These are phyloP conservation scores for Kwoniella dendrophila DNA, from an alignment of 768 basidiomycete species.

Conservation along the genomic window DNA sequence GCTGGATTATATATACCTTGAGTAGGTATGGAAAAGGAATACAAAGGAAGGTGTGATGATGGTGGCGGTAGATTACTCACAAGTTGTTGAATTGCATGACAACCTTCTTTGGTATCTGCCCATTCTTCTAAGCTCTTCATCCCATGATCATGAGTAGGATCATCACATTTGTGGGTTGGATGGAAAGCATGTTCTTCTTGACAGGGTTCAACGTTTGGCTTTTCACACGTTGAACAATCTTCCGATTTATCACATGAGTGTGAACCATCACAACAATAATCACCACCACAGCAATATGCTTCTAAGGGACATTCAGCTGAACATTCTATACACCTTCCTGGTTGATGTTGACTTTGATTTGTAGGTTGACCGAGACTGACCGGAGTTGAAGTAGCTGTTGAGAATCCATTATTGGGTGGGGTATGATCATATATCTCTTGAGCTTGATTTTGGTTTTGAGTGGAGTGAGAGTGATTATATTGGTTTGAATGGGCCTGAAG, in stretches of 20 bases:
- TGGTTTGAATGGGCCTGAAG: no score
- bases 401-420: neutral
- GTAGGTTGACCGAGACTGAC: neutral
- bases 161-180: neutral
- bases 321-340: neutral
- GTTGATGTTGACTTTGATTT: neutral
- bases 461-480: no score
- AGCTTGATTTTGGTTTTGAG: no score
- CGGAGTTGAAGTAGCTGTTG: constrained; percentile 13
- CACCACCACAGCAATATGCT: constrained; percentile 30
- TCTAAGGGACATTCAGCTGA: constrained; percentile 20
- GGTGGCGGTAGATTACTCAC: constrained; percentile 22
- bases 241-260: constrained; percentile 9
- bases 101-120: constrained; percentile 49
- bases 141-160: constrained; percentile 2
- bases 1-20: neutral
- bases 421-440: no score
- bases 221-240: constrained; percentile 30
- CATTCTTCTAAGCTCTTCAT: constrained; percentile 33
- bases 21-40: neutral
- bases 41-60: neutral
- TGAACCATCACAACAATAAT: constrained; percentile 22
- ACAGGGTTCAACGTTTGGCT: constrained; percentile 6
- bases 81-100: constrained; percentile 47
- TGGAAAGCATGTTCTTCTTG: constrained; percentile 13